Evolutionary conservation across 495 filamentous ascomycete genomes (phyloP).

Genomic region (Collariella sp.): DNA sequence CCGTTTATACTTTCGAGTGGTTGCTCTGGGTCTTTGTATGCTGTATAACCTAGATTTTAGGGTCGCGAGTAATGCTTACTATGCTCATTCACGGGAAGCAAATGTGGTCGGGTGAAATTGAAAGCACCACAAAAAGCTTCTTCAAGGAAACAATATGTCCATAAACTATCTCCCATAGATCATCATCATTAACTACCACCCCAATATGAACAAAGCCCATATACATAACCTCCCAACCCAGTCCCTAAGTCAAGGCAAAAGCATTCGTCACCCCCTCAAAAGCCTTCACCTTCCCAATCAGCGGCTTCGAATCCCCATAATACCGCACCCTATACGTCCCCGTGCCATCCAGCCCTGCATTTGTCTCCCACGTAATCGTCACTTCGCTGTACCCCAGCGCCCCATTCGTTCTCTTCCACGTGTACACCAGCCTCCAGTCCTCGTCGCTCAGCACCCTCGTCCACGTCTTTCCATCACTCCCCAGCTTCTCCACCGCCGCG

Average conservation of each 20-base stretch:
- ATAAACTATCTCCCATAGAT: too few species aligned
- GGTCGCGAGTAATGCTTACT: too few species aligned
- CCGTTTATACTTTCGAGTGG: too few species aligned
- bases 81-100: too few species aligned
- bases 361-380: conserved; percentile 70
- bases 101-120: too few species aligned
- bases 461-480: conserved; percentile 49
- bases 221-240: neutral
- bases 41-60: too few species aligned
- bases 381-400: conserved; percentile 72
- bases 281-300: conserved; percentile 53
- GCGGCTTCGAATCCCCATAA: conserved; percentile 71
- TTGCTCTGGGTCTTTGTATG: too few species aligned
- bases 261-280: conserved; percentile 65
- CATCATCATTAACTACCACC: too few species aligned
- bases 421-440: conserved; percentile 75
- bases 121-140: too few species aligned
- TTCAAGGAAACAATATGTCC: too few species aligned
- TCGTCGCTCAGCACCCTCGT: conserved; percentile 56
- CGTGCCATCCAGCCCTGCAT: conserved; percentile 34
- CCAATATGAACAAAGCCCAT: too few species aligned
- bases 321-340: conserved; percentile 79
- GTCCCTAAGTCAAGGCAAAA: conserved; percentile 43
- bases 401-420: conserved; percentile 68
- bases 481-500: conserved; percentile 60